Conservation (phyloP, 441 rosid species). For the Populus hybrid region DNA sequence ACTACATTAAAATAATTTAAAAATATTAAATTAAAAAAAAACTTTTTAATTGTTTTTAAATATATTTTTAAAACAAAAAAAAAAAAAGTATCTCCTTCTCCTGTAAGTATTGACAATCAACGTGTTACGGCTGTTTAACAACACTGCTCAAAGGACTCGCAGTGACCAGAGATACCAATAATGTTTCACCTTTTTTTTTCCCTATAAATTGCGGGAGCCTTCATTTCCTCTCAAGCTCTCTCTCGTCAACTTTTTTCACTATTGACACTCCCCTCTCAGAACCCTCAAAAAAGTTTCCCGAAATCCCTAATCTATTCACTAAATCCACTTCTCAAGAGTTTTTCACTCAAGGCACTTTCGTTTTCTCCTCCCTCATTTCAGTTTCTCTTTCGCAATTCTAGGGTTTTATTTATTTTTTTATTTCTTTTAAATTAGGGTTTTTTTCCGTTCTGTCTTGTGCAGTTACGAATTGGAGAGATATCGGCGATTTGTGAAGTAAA, state of each 20-base stretch:
- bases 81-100: no score
- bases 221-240: background rate
- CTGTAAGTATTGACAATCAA: no score
- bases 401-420: slow-evolving; percentile 19
- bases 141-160: background rate
- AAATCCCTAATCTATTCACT: background rate
- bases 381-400: slow-evolving; percentile 10
- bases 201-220: no score
- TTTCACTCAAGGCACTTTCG: slow-evolving; percentile 5
- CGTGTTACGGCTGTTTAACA: background rate
- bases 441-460: background rate
- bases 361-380: background rate
- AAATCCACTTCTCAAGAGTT: background rate
- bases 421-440: slow-evolving; percentile 26
- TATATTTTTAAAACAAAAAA: no score
- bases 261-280: background rate
- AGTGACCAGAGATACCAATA: background rate
- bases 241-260: background rate
- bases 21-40: no score
- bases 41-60: no score
- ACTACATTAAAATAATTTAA: no score
- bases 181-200: no score
- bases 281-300: background rate
- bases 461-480: slow-evolving; percentile 22
- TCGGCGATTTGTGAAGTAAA: slow-evolving; percentile 26